A percentile compares a stretch with the other conserved stretches of the same genome.
phyloP scores from a whole-genome alignment of 2,329 filamentous ascomycete species.

The Parafenestella ontariensis region DNA sequence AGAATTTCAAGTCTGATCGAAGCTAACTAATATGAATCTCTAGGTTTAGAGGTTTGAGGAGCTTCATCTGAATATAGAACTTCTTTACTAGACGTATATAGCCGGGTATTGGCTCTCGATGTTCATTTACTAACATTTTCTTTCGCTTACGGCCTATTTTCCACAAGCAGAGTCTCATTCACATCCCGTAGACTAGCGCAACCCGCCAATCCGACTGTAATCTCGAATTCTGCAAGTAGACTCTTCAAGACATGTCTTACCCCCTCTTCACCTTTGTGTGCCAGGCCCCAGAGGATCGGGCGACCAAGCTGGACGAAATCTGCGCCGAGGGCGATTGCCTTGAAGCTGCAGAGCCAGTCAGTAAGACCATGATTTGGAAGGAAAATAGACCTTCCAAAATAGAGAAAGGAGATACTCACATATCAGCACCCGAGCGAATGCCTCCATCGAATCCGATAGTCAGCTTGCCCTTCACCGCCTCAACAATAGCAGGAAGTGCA shows the following conservation, averaged over 20 bases:
- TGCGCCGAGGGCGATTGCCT: constrained; percentile 61
- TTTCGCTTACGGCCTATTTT: no score
- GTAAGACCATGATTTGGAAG: no score
- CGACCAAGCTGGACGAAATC: constrained; percentile 59
- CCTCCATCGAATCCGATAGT: constrained; percentile 68
- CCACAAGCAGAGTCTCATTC: no score
- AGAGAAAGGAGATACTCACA: constrained; percentile 1
- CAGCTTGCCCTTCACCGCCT: constrained; percentile 54
- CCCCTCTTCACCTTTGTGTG: constrained; percentile 47
- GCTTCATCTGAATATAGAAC: no score
- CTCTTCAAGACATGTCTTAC: constrained; percentile 27
- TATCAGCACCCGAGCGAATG: constrained; percentile 62
- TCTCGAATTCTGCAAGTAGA: constrained; percentile 18
- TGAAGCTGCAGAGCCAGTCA: constrained; percentile 47
- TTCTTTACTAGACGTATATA: no score
- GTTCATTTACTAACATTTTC: no score
- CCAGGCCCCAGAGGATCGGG: constrained; percentile 59
- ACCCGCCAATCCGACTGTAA: constrained; percentile 16
- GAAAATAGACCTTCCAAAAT: no score
- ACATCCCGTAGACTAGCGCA: constrained; percentile 8
- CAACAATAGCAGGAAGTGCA: constrained; percentile 51
- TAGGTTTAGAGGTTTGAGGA: no score
- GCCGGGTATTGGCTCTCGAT: no score
- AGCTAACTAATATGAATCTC: no score
- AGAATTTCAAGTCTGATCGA: no score